Evolutionary conservation across 805 yeast species (phyloP).

Genomic region (Candida insectalens): DNA sequence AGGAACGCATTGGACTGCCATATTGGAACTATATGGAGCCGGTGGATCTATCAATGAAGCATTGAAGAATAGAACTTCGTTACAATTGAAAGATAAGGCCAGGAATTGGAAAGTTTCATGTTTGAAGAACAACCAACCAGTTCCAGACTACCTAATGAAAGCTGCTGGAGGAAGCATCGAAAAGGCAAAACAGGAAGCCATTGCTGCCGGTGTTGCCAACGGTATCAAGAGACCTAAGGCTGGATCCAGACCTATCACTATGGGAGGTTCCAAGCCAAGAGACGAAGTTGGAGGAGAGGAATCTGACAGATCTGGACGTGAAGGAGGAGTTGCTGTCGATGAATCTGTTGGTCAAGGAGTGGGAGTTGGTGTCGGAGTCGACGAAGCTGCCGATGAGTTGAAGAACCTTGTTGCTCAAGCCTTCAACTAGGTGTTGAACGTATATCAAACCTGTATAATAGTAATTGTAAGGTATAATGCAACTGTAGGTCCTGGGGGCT

Average conservation of each 20-base stretch:
- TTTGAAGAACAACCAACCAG: constrained; percentile 60
- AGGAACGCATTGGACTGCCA: constrained; percentile 94
- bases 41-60: constrained; percentile 84
- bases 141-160: constrained; percentile 70
- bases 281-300: not conserved
- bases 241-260: not conserved
- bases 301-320: not conserved
- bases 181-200: constrained; percentile 3
- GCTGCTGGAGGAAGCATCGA: constrained; percentile 79
- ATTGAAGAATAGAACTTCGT: constrained; percentile 79
- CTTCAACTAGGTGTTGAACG: constrained; percentile 11
- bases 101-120: constrained; percentile 90
- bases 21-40: constrained; percentile 83
- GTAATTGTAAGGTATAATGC: no score
- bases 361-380: constrained; percentile 4
- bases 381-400: constrained; percentile 19
- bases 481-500: no score
- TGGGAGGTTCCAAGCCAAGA: not conserved
- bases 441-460: not conserved
- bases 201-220: not conserved
- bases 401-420: constrained; percentile 26
- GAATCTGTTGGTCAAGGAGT: constrained; percentile 3
- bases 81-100: constrained; percentile 93
- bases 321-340: not conserved
- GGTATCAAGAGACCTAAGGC: not conserved